Base-by-base conservation (phyloP, 345 rosid species). In the Salix viminalis region DNA sequence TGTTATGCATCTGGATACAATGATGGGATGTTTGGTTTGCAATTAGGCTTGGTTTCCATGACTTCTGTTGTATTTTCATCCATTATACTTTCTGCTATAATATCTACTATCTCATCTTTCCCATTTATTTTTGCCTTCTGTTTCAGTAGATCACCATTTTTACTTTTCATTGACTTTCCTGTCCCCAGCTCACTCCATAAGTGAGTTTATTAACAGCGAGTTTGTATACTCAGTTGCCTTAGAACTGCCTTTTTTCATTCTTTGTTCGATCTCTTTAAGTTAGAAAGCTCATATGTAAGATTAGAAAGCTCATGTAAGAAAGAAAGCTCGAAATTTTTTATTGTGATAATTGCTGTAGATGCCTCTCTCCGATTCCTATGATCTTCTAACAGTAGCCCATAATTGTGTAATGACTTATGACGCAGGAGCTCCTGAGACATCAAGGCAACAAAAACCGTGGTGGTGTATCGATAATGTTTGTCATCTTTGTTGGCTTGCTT, bases 351-450 rank as follows among this genome's bases (percentile, higher is more conserved):
- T 23, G 28, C 3, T 23, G 32, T 68, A 21, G 2, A 39, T 34
- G 7, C 36, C 34, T 23, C 10, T 37, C 23, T 24, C n/a, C 21
- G 5, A 66, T 36, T 50, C 23, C 19, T 16, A 11, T 65, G 54
- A 61, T 36, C n/a, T 46, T 52, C 41, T 61, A 58, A 41, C 74
- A 5, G 10, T 65, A 75, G 50, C 11, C 11, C 46, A 11, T 42
- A 60, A 44, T 72, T 28, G 34, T 67, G 80, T 73, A 18, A 16
- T 72, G 65, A 60, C 34, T 36, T 66, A 16, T 52, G 65, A 23
- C 70, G 75, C 79, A 91, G 96, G 96, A 89, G 64, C 82, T 83
- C 69, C 77, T 89, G 75, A 88, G 77, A 79, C 90, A 83, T 0
- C 81, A 79, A 74, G 79, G 89, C 64, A 84, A 67, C 86, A 91